Evolutionary conservation across 2,329 filamentous ascomycete genomes (phyloP), one percentile per base, ranked within the genome.

Genomic region (Grosmannia penicillata): DNA sequence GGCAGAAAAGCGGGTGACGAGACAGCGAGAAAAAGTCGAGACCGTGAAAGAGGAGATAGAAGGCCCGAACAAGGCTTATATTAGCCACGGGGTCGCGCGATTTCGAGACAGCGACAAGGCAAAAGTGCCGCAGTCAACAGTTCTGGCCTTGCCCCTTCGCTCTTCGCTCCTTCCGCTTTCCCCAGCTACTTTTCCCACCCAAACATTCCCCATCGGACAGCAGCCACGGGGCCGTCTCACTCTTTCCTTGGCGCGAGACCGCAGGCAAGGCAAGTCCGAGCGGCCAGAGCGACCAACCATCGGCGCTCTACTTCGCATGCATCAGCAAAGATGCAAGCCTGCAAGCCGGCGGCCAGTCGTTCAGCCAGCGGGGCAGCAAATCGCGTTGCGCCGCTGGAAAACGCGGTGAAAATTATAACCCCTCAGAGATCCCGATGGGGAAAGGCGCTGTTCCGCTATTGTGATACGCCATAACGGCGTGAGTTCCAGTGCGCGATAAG

Each of bases 341-440:
- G 13, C 13, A 26, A 26, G 8, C 13, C 24, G 24, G 8, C 11
- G 26, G 6, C 26, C 15, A 6, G 6, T 6, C 10, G 8, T 7
- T 28, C 24, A 28, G 15, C 33, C 24, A 27, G 33, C 33, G 36
- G 29, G 33, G 27, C 28, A 27, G 24, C 39, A 38, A 44, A 38
- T 42, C 18, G 30, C 31, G 39, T 32, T 25, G 27, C 34, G 29
- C 42, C 45, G 45, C 45, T 47, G 42, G 40, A 47, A 44, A 45
- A 40, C 42, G 43, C 45, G 43, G 43, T 40, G 43, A 47, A 45
- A 46, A 44, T 45, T 32, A 35, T 41, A 40, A 42, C 45, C 45
- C 43, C 45, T 45, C 45, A 45, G 42, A 38, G 33, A 26, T 33
- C 29, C 31, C 15, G n/a, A n/a, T n/a, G n/a, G n/a, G n/a, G n/a